These are phyloP conservation scores for Eucalyptus guilfoylei DNA, from an alignment of 345 rosid species.

Conservation along the genomic window DNA sequence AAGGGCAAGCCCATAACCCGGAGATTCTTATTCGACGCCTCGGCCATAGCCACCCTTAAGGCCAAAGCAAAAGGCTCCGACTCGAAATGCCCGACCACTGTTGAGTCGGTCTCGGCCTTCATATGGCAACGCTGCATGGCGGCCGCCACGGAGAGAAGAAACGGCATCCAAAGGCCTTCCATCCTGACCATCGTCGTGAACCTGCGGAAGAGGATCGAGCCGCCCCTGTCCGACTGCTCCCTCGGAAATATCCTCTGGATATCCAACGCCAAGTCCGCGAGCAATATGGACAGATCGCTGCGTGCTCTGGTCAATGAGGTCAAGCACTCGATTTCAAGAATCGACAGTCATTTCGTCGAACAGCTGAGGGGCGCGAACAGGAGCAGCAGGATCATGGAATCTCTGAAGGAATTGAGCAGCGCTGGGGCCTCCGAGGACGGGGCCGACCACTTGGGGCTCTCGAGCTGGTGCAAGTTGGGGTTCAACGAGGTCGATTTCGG, in stretches of 20 bases:
- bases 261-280: neutral
- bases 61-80: neutral
- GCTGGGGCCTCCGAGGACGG: neutral
- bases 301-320: slow-evolving; percentile 3
- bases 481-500: slow-evolving; percentile 18
- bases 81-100: slow-evolving; percentile 4
- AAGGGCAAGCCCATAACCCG: slow-evolving; percentile 16
- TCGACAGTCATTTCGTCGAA: slow-evolving; percentile 1
- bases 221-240: slow-evolving; percentile 13
- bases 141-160: neutral
- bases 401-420: neutral
- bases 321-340: neutral
- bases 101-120: slow-evolving; percentile 20
- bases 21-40: slow-evolving; percentile 19
- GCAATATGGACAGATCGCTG: slow-evolving; percentile 14
- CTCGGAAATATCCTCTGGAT: slow-evolving; percentile 30
- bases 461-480: slow-evolving; percentile 7
- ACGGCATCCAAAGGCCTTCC: slow-evolving; percentile 9
- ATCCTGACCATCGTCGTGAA: slow-evolving; percentile 15
- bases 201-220: slow-evolving; percentile 8
- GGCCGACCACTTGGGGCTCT: neutral
- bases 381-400: neutral
- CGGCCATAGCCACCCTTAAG: slow-evolving; percentile 5
- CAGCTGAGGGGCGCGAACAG: neutral
- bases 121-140: slow-evolving; percentile 19